Conservation (phyloP, 1,284 basidiomycete genomes). For the Porodaedalea pini region DNA sequence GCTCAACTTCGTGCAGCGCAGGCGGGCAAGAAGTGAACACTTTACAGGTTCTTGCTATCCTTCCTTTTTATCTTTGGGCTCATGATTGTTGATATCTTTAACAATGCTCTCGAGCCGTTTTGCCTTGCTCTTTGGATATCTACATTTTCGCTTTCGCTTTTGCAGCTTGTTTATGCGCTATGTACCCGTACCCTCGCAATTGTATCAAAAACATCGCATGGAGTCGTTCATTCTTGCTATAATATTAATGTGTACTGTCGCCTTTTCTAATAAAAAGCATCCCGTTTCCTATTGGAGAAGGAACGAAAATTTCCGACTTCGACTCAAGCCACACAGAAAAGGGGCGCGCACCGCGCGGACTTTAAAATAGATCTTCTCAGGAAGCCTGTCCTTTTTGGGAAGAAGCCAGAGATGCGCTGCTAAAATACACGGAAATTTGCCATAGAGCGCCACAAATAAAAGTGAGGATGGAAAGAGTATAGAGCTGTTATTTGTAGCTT, state of each 20-base stretch:
- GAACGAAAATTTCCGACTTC: not conserved
- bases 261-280: not conserved
- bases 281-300: not conserved
- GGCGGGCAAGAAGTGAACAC: slow-evolving; percentile 13
- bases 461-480: not conserved
- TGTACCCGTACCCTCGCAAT: slow-evolving; percentile 13
- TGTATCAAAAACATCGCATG: slow-evolving; percentile 12
- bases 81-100: not conserved
- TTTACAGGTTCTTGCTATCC: not conserved
- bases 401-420: not conserved
- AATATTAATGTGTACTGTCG: not conserved
- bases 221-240: slow-evolving; percentile 2
- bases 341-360: not conserved
- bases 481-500: not conserved
- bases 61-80: slow-evolving; percentile 5
- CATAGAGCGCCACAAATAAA: not conserved
- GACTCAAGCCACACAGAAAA: not conserved
- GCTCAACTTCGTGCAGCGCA: slow-evolving; percentile 57
- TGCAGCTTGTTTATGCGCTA: slow-evolving; percentile 19
- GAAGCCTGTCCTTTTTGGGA: slow-evolving; percentile 4
- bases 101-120: slow-evolving; percentile 1
- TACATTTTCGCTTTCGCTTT: not conserved
- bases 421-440: slow-evolving; percentile 2
- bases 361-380: slow-evolving; percentile 6
- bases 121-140: slow-evolving; percentile 1